Base-by-base conservation (phyloP, 2,329 filamentous ascomycete species). In the Arthroderma sp. region DNA sequence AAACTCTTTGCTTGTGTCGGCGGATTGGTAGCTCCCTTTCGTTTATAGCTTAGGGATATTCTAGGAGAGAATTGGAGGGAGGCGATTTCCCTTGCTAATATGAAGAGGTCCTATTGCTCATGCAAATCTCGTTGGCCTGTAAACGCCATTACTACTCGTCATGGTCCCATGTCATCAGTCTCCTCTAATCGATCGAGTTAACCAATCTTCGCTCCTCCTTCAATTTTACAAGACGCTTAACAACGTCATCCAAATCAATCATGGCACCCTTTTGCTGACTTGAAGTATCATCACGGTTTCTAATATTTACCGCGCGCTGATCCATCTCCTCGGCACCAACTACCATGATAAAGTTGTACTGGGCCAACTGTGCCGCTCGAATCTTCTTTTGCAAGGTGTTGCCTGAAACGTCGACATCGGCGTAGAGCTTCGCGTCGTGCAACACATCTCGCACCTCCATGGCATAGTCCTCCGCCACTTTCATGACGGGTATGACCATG, bases 271-370 rank as follows among this genome's bases (percentile, higher is more conserved):
- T 70, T 51, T 75, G 72, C 61, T 81, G 78, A 6, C 74, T 78
- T 36, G 69, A 66, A 15, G 73, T 74, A 52, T 80, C 74, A 54
- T 81, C 78, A 42, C 78, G 67, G 60, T 80, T 80, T 36, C 78
- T 68, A 53, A 80, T 77, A 57, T 81, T 81, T 49, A 80, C 75
- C 3, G 72, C 70, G 47, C 73, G 66, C 15, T 64, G 64, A 50
- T 78, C 71, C 60, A 70, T 73, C 64, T 81, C 78, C 55, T 77
- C 66, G 3, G 75, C 77, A 46, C 78, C 78, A 11, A 81, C 75
- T 31, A 81, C 77, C 70, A 52, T 42, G 44, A 71, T 71, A 52
- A 72, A 71, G 55, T 72, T 72, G 52, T 71, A 72, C 53, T 70
- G 65, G 5, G 62, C 57, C 47, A 71, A 46, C 50, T 72, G 69